Conservation (phyloP, 176 grass and related monocot species). For the Lolium rigidum region DNA sequence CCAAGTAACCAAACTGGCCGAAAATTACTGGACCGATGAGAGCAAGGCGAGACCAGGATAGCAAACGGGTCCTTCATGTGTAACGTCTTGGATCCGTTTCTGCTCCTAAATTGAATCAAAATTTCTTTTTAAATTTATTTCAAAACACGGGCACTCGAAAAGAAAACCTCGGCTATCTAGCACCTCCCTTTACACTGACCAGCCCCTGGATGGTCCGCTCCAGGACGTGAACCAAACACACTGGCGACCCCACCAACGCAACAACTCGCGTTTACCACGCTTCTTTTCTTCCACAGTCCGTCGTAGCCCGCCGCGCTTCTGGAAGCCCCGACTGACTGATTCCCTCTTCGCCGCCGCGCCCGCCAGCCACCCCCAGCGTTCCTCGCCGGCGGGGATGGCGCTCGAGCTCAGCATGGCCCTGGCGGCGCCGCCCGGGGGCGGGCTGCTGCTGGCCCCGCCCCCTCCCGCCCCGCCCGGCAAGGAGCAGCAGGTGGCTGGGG, state of each 20-base stretch:
- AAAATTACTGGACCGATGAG: no score
- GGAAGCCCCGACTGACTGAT: slow-evolving; percentile 31
- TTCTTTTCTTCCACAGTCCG: background rate
- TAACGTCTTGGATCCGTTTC: no score
- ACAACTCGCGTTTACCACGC: background rate
- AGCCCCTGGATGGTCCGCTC: no score
- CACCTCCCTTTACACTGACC: no score
- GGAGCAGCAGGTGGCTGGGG: slow-evolving; percentile 98
- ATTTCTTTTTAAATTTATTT: no score
- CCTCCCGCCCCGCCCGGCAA: slow-evolving; percentile 71
- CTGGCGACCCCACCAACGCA: slow-evolving; percentile 18
- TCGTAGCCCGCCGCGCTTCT: slow-evolving; percentile 7
- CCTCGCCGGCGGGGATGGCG: slow-evolving; percentile 33
- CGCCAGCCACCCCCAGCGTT: background rate
- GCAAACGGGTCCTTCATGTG: no score
- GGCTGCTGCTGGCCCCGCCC: slow-evolving; percentile 27
- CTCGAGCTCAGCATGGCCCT: slow-evolving; percentile 61
- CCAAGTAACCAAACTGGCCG: no score
- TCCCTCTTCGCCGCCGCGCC: background rate
- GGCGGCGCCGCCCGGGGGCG: slow-evolving; percentile 39
- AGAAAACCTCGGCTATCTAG: no score
- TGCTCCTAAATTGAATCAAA: no score
- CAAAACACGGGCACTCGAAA: no score
- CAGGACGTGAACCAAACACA: background rate
- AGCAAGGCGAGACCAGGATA: no score